Evolutionary conservation across 2,329 filamentous ascomycete genomes (phyloP).

Genomic region (Paecilomyces sp.): DNA sequence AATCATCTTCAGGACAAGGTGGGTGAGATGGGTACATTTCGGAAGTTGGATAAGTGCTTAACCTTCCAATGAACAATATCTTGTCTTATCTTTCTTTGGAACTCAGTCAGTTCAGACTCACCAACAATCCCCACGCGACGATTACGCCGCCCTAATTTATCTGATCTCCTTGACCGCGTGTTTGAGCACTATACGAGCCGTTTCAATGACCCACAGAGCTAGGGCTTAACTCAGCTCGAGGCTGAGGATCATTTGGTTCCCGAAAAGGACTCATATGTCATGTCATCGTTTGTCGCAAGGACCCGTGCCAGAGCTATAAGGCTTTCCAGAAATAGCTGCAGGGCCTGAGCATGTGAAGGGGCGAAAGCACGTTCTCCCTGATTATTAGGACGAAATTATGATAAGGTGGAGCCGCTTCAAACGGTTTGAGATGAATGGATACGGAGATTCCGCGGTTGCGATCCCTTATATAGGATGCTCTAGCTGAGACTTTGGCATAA

Average conservation of each 20-base stretch:
- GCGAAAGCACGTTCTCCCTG: not conserved
- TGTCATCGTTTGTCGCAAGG: not conserved
- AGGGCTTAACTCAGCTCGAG: not conserved
- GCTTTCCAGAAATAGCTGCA: not conserved
- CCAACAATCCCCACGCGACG: not conserved
- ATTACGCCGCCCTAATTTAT: not conserved
- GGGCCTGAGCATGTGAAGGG: not conserved
- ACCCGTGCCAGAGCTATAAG: not conserved
- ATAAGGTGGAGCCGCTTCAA: not conserved
- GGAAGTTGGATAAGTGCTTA: not conserved
- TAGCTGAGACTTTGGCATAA: not conserved
- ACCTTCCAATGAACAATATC: not conserved
- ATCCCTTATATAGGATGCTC: not conserved
- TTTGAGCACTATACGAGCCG: not conserved
- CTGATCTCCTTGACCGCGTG: not conserved
- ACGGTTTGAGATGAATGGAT: not conserved
- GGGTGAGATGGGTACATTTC: not conserved
- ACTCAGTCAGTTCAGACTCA: not conserved
- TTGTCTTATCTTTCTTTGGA: not conserved
- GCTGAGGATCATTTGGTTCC: not conserved
- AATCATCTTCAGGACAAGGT: not conserved
- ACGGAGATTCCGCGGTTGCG: not conserved
- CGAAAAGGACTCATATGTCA: not conserved
- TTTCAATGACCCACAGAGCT: not conserved
- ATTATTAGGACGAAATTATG: not conserved